A percentile compares a stretch with the other conserved stretches of the same genome.
These are phyloP conservation scores for Tephrocybe sp. DNA, from an alignment of 768 basidiomycete species.

Conservation along the genomic window DNA sequence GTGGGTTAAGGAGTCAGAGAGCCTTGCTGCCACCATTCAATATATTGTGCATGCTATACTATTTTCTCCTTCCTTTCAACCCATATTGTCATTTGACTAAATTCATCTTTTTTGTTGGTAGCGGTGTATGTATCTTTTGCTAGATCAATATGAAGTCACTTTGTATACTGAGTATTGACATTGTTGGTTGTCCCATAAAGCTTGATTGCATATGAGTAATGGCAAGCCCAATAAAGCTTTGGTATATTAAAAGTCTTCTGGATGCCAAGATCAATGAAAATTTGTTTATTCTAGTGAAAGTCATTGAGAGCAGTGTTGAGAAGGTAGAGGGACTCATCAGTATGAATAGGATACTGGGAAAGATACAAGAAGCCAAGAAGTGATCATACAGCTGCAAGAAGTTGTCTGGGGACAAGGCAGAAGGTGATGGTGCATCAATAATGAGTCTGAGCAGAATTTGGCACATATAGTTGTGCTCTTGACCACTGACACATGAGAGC, in stretches of 20 bases:
- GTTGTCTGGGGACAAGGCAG: slow-evolving; percentile 7
- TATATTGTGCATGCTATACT: slow-evolving; percentile 21
- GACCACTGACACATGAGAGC: slow-evolving; percentile 31
- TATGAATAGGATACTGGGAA: slow-evolving; percentile 33
- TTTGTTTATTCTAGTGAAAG: slow-evolving; percentile 37
- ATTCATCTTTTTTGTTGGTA: too few species aligned
- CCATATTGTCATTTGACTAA: too few species aligned
- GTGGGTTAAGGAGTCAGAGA: slow-evolving; percentile 9
- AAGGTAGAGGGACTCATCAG: slow-evolving; percentile 22
- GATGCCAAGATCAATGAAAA: slow-evolving; percentile 33
- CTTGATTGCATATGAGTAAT: slow-evolving; percentile 32
- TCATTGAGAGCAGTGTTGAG: slow-evolving; percentile 24
- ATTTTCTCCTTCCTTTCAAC: slow-evolving; percentile 33
- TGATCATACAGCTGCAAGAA: slow-evolving; percentile 27
- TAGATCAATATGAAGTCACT: too few species aligned
- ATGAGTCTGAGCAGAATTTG: slow-evolving; percentile 29
- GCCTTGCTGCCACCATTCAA: slow-evolving; percentile 23
- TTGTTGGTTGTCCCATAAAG: slow-evolving; percentile 34
- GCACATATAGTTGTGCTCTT: slow-evolving; percentile 33
- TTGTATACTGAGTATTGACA: slow-evolving; percentile 38
- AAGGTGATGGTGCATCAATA: slow-evolving; percentile 19
- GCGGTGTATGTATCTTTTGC: too few species aligned
- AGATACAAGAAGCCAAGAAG: slow-evolving; percentile 40
- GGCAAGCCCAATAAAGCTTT: slow-evolving; percentile 37
- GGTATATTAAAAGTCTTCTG: slow-evolving; percentile 41